A percentile compares a stretch with the other conserved stretches of the same genome.
Conservation (phyloP, 805 yeast species). For the Suhomyces prunicola region DNA sequence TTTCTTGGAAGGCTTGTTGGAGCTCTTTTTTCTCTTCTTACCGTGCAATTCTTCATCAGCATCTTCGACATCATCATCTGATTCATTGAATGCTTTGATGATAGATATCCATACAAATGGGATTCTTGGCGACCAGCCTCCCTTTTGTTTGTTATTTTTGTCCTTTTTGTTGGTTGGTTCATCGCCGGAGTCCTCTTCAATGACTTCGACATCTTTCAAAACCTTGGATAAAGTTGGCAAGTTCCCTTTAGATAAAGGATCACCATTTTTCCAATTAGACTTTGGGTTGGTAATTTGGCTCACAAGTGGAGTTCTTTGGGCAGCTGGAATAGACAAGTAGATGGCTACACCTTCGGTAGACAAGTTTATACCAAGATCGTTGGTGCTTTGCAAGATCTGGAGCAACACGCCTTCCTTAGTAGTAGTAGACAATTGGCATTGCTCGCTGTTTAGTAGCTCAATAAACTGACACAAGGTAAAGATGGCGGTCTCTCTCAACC, state of each 20-base stretch:
- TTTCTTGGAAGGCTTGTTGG: conserved; percentile 20
- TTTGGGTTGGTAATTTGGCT: conserved; percentile 12
- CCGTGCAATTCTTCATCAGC: conserved; percentile 7
- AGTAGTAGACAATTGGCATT: conserved; percentile 13
- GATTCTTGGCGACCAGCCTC: conserved; percentile 70
- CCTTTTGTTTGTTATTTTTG: conserved; percentile 46
- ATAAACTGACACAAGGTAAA: conserved; percentile 62
- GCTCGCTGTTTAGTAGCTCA: conserved; percentile 2
- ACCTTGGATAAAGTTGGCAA: conserved; percentile 58
- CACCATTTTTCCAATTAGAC: conserved; percentile 61
- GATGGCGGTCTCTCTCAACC: conserved; percentile 83
- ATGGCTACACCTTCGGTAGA: conserved; percentile 81
- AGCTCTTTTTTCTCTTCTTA: conserved; percentile 34
- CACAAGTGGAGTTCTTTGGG: conserved; percentile 13
- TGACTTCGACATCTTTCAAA: conserved; percentile 53
- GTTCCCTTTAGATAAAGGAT: conserved; percentile 75
- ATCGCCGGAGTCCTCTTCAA: conserved; percentile 34
- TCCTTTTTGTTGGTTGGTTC: conserved; percentile 13
- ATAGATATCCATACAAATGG: conserved; percentile 76
- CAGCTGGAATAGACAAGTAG: conserved; percentile 50
- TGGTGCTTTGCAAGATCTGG: conserved; percentile 41
- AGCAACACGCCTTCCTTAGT: conserved; percentile 17
- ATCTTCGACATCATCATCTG: conserved; percentile 18
- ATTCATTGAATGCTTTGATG: conserved; percentile 39
- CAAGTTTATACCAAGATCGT: conserved; percentile 53